Percentiles rank a stretch among this genome's conserved stretches.
Evolutionary conservation across 2,329 filamentous ascomycete genomes (phyloP).

Genomic region (Arthrinium phaeospermum): DNA sequence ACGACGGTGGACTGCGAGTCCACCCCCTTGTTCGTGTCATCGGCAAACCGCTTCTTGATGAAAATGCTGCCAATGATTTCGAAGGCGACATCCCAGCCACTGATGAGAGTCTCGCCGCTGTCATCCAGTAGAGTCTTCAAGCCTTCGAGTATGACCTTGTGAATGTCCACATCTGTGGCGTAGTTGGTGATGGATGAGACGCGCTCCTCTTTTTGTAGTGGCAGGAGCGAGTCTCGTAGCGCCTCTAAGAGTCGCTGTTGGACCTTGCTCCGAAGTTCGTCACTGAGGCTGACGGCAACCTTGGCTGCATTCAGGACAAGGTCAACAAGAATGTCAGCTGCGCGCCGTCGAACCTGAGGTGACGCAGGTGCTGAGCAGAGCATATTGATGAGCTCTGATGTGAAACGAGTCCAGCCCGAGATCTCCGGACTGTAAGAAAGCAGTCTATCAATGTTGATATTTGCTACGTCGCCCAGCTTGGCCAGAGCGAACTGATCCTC

Average conservation of each 20-base stretch:
- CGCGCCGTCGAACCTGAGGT: conserved; percentile 61
- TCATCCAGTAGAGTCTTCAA: conserved; percentile 85
- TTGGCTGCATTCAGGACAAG: conserved; percentile 63
- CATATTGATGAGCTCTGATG: conserved; percentile 56
- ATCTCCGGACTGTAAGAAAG: conserved; percentile 67
- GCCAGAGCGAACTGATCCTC: conserved; percentile 72
- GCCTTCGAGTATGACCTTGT: conserved; percentile 79
- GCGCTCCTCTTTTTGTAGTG: conserved; percentile 60
- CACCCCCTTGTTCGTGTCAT: conserved; percentile 41
- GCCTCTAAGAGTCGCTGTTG: conserved; percentile 76
- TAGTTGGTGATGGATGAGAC: conserved; percentile 62
- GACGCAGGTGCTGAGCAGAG: conserved; percentile 54
- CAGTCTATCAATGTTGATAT: conserved; percentile 77
- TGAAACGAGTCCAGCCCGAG: conserved; percentile 79
- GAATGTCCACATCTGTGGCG: conserved; percentile 76
- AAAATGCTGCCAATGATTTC: conserved; percentile 87
- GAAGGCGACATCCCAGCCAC: conserved; percentile 87
- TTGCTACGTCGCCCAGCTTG: conserved; percentile 75
- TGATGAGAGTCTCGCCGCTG: conserved; percentile 81
- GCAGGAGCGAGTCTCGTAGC: conserved; percentile 64
- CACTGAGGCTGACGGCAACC: conserved; percentile 58
- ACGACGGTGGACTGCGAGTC: conserved; percentile 43
- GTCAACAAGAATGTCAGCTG: conserved; percentile 68
- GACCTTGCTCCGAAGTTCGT: conserved; percentile 61
- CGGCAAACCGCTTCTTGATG: conserved; percentile 45